These are phyloP conservation scores for Dactylellina cionopaga DNA, from an alignment of 2,329 filamentous ascomycete genomes.

Conservation along the genomic window DNA sequence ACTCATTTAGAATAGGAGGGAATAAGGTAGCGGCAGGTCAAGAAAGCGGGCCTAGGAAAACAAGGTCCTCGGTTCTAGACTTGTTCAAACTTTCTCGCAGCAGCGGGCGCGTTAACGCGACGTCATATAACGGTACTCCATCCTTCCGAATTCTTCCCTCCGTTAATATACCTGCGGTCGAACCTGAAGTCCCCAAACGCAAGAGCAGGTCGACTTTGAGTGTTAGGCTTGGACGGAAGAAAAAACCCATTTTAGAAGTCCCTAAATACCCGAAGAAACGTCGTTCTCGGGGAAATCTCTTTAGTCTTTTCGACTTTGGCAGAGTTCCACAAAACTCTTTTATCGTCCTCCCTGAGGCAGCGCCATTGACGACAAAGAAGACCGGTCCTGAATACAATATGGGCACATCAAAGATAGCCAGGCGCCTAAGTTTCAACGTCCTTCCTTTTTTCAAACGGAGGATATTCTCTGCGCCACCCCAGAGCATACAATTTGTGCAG, in stretches of 20 bases:
- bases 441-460: slow-evolving; percentile 15
- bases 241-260: slow-evolving; percentile 43
- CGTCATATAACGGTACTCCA: neutral
- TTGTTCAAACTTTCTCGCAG: slow-evolving; percentile 28
- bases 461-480: slow-evolving; percentile 4
- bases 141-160: slow-evolving; percentile 36
- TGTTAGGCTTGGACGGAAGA: slow-evolving; percentile 33
- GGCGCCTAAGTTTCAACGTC: slow-evolving; percentile 12
- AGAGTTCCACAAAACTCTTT: slow-evolving; percentile 22
- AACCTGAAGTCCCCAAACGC: neutral
- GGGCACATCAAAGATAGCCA: slow-evolving; percentile 2
- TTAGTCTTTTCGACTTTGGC: slow-evolving; percentile 20
- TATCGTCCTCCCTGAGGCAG: slow-evolving; percentile 2
- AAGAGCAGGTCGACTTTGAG: slow-evolving; percentile 26
- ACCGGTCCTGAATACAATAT: neutral
- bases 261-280: slow-evolving; percentile 29
- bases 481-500: neutral
- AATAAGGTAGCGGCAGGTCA: neutral
- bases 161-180: neutral
- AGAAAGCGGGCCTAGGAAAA: slow-evolving; percentile 3
- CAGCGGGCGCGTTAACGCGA: neutral
- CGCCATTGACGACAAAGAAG: neutral
- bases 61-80: slow-evolving; percentile 21
- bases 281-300: slow-evolving; percentile 28
- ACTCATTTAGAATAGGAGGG: slow-evolving; percentile 4